These are phyloP conservation scores for Fusarium sp. DNA, from an alignment of 2,329 filamentous ascomycete species.

Conservation along the genomic window DNA sequence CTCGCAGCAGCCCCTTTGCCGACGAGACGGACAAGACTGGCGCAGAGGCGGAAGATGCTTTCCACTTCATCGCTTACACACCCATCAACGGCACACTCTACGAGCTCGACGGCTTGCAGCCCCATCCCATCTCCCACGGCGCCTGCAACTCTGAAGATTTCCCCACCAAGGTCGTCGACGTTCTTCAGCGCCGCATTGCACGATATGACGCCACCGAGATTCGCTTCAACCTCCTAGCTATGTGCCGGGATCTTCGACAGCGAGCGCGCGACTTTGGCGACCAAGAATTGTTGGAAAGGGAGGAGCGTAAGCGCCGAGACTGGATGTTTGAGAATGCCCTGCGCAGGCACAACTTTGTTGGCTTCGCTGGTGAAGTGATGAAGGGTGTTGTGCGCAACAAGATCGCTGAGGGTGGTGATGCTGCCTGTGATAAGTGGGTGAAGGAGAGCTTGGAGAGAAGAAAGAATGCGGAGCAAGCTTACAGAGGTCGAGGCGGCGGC, in stretches of 20 bases:
- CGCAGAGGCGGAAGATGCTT: conserved; percentile 82
- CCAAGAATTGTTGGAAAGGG: conserved; percentile 77
- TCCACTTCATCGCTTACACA: conserved; percentile 98
- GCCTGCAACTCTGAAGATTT: conserved; percentile 77
- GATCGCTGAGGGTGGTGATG: conserved; percentile 71
- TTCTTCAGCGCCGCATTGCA: conserved; percentile 84
- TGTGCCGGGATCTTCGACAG: conserved; percentile 84
- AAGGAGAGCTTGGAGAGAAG: conserved; percentile 72
- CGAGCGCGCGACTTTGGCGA: conserved; percentile 86
- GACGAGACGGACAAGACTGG: conserved; percentile 81
- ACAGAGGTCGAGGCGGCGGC: conserved; percentile 48
- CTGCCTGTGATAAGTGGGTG: conserved; percentile 78
- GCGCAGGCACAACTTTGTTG: conserved; percentile 93
- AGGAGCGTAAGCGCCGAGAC: conserved; percentile 83
- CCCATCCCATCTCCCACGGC: conserved; percentile 91
- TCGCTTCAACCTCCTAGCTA: conserved; percentile 93
- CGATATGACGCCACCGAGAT: conserved; percentile 91
- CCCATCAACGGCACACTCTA: conserved; percentile 83
- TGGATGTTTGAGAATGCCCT: conserved; percentile 98
- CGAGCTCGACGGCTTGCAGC: conserved; percentile 95
- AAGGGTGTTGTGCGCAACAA: conserved; percentile 86
- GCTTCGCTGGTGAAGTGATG: conserved; percentile 89
- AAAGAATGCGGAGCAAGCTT: conserved; percentile 53
- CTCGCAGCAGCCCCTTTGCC: conserved; percentile 87
- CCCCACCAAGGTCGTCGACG: conserved; percentile 83